Base-by-base conservation (phyloP, 164 flowering plant species). In the Annona squamosa region DNA sequence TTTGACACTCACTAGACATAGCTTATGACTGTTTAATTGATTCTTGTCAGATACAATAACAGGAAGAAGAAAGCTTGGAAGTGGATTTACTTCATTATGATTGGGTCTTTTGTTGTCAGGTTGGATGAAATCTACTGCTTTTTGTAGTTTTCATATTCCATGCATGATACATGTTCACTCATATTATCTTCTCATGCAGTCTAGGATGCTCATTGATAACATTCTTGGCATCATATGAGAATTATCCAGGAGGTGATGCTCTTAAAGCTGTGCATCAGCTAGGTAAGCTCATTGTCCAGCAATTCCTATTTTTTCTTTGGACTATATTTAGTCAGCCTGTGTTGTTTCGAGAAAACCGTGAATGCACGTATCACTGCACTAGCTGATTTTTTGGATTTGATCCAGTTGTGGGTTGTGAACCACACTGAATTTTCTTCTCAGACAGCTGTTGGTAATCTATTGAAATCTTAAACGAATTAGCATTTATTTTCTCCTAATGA, bases 171-270 rank as follows among this genome's bases (percentile, higher is more conserved):
- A 48, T 73, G 13, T 78, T 42, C 69, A 42, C 81, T 82, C 52
- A 81, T 74, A 61, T 79, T 76, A 63, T 67, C 17, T n/a, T 76
- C 80, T 72, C 65, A 75, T 91, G 70, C 83, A 95, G 99, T 89
- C 85, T 93, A 83, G 99, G 96, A 75, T 89, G 90, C 83, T 81
- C 93, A 19, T 61, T 75, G 71, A 72, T 87, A 47, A 82, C 85
- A 73, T 90, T 93, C 85, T 74, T 90, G 90, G 97, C 99, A 66
- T 95, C 99, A 18, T 90, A 91, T 72, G 81, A 87, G 66, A 95
- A 95, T 77, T 95, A 95, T 81, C 96, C 99, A 45, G 84, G 90
- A 79, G 98, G 91, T 61, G 73, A 87, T 79, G 97, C 96, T 71
- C 78, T 95, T 43, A 88, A 85, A 80, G 78, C 76, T 63, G 84